Evolutionary conservation across 2,329 filamentous ascomycete species (phyloP).

Genomic region (Aaosphaeria arxii): DNA sequence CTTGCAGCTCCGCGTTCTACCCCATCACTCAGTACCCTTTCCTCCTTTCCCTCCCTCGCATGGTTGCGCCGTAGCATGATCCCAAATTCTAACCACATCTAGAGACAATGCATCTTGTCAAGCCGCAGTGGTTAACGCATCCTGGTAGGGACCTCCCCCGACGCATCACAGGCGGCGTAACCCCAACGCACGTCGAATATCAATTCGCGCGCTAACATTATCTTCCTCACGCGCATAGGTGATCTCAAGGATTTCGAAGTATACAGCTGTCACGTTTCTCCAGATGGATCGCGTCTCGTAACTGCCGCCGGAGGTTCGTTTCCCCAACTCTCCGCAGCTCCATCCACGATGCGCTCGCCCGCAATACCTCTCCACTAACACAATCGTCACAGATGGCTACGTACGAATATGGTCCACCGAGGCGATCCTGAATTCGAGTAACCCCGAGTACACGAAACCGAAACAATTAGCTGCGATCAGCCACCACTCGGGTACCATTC

Average conservation of each 20-base stretch:
- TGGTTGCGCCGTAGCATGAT: conserved; percentile 28
- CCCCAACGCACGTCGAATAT: not conserved
- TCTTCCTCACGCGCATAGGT: conserved; percentile 48
- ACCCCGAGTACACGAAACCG: conserved; percentile 70
- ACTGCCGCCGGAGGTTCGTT: conserved; percentile 84
- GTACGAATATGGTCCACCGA: conserved; percentile 98
- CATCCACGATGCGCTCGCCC: conserved; percentile 15
- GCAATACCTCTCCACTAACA: conserved; percentile 13
- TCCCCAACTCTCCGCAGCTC: conserved; percentile 6
- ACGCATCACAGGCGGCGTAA: conserved; percentile 1
- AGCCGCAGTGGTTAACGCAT: conserved; percentile 94
- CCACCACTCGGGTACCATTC: conserved; percentile 96
- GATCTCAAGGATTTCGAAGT: conserved; percentile 99
- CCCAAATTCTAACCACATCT: conserved; percentile 3
- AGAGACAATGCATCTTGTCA: conserved; percentile 64
- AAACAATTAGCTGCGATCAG: conserved; percentile 97
- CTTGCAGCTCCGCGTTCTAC: conserved; percentile 13
- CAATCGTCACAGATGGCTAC: conserved; percentile 68
- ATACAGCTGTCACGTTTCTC: conserved; percentile 96
- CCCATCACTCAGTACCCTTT: conserved; percentile 1
- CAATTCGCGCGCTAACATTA: not conserved
- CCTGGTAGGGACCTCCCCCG: conserved; percentile 59
- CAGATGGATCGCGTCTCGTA: conserved; percentile 86
- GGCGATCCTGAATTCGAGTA: conserved; percentile 77
- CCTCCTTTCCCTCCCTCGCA: conserved; percentile 6